These are phyloP conservation scores for Daedaleopsis sinensis DNA, from an alignment of 768 basidiomycete genomes.

Conservation along the genomic window DNA sequence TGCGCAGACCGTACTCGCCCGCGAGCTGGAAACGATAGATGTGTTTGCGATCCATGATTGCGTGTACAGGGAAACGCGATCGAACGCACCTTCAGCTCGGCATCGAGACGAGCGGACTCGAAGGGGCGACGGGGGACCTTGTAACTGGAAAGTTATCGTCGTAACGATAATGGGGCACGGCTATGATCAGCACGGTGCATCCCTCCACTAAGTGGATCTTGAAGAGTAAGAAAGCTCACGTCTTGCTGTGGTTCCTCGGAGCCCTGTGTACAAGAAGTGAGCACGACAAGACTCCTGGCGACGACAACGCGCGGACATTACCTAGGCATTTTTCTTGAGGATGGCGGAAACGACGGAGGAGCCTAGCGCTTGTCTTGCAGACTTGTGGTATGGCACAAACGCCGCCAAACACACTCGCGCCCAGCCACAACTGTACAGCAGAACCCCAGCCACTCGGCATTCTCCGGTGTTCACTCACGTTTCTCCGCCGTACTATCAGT, in stretches of 20 bases:
- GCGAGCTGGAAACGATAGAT: slow-evolving; percentile 67
- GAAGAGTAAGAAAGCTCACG: slow-evolving; percentile 68
- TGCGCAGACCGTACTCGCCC: slow-evolving; percentile 99
- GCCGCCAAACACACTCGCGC: slow-evolving; percentile 37
- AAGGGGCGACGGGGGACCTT: slow-evolving; percentile 98
- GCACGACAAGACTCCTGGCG: slow-evolving; percentile 24
- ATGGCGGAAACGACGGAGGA: slow-evolving; percentile 36
- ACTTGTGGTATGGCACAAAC: slow-evolving; percentile 35
- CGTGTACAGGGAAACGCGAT: slow-evolving; percentile 1
- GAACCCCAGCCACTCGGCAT: slow-evolving; percentile 64
- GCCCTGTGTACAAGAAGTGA: slow-evolving; percentile 60
- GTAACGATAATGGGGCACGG: slow-evolving; percentile 61
- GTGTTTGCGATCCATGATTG: background rate
- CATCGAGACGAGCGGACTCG: slow-evolving; percentile 97
- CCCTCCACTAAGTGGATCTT: slow-evolving; percentile 74
- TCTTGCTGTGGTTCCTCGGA: slow-evolving; percentile 91
- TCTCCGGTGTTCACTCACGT: slow-evolving; percentile 43
- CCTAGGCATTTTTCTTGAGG: slow-evolving; percentile 86
- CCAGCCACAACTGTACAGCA: slow-evolving; percentile 69
- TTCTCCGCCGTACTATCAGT: slow-evolving; percentile 20
- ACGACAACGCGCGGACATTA: slow-evolving; percentile 43
- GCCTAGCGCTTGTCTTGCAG: slow-evolving; percentile 27
- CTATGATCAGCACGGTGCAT: slow-evolving; percentile 64
- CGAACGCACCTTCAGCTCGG: slow-evolving; percentile 88
- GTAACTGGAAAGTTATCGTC: slow-evolving; percentile 69